Evolutionary conservation across 257 asterid species (phyloP).

Genomic region (Paraleonurus japonicus): DNA sequence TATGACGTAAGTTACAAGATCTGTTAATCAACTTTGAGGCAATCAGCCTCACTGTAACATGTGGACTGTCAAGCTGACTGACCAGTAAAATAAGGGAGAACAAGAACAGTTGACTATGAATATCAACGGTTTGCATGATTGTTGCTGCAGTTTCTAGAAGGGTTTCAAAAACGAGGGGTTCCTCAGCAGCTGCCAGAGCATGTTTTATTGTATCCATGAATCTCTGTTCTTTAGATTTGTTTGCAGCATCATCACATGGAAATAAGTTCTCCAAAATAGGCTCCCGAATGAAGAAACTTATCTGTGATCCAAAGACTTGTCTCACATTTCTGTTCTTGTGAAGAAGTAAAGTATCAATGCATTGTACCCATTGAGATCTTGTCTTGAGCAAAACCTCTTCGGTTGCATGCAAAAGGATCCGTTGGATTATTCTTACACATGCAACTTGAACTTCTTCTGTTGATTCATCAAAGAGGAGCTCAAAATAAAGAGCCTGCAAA

Average conservation of each 20-base stretch:
- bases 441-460: conserved; percentile 87
- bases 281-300: conserved; percentile 68
- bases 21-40: conserved; percentile 72
- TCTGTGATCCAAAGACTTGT: conserved; percentile 73
- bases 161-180: conserved; percentile 73
- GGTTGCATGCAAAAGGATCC: conserved; percentile 79
- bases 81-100: conserved; percentile 73
- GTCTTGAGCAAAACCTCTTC: conserved; percentile 52
- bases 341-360: conserved; percentile 64
- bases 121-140: conserved; percentile 68
- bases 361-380: conserved; percentile 75
- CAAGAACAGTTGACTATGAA: conserved; percentile 68
- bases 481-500: conserved; percentile 71
- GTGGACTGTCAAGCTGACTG: conserved; percentile 77
- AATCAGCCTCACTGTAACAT: conserved; percentile 59
- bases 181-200: conserved; percentile 72
- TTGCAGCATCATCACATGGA: conserved; percentile 41
- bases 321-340: conserved; percentile 74
- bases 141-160: conserved; percentile 80
- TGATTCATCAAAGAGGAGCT: conserved; percentile 68
- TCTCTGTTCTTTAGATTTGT: conserved; percentile 71
- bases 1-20: conserved; percentile 58
- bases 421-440: conserved; percentile 63
- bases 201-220: conserved; percentile 86
- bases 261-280: conserved; percentile 64